Evolutionary conservation across 176 grass and related monocot species (phyloP), one percentile per base, ranked within the genome.

Genomic region (Saccharum spontaneum): DNA sequence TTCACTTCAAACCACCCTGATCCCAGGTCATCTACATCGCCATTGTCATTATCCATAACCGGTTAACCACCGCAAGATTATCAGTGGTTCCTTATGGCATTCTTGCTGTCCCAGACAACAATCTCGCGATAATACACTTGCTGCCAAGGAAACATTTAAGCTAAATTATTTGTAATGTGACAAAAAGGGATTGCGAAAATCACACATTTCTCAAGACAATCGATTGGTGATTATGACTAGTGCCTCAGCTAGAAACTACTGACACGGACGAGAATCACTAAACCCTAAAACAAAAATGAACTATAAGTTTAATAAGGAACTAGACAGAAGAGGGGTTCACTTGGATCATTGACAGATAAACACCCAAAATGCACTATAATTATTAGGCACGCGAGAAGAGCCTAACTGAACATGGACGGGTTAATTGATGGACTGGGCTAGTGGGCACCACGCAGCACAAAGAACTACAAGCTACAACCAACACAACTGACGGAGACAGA

Each of bases 1-100:
- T 90, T 98, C 39, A 98, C 96, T 75, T 95, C 96, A 85, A 98
- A 70, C 96, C 96, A 98, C 45, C 96, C 96, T 26, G 96, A 90
- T 85, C 89, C 91, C 83, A 87, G 88, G 88, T 98, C 96, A 82
- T 92, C 96, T 30, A 72, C 81, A 76, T 80, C 86, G 66, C 59
- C 72, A 31, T 37, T 75, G 45, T 89, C 88, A 71, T 83, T 91
- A 60, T 95, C 91, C 96, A 95, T 98, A 44, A 80, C 65, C 54
- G 41, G 11, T 67, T 36, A 55, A 61, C 15, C 65, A 69, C 55
- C 55, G 3, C 1, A 55, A 7, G 54, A 86, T 68, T 31, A 3
- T 76, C 68, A n/a, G 40, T 4, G 36, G 60, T 71, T 84, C 68
- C 31, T 60, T 49, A 68, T 3, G 4, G 40, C 79, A 67, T 88